Evolutionary conservation across 129 eudicot genomes (phyloP), one percentile per base, ranked within the genome.

Genomic region (Tanacetum coccineum): DNA sequence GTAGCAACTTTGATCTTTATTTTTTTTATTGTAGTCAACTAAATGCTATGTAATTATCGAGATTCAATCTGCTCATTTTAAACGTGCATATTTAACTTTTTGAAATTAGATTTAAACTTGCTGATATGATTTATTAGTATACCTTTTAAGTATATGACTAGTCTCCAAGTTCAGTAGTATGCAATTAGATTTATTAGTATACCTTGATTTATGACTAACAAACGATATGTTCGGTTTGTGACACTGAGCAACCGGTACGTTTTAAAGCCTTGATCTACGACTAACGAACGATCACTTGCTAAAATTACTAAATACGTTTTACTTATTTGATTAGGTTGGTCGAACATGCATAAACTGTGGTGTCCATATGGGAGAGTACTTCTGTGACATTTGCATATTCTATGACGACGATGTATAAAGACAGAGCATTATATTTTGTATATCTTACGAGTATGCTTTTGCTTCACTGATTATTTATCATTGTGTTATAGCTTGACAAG

Each of bases 341-440:
- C 95, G 73, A 57, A 78, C 81, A 20, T 94, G 99, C 80, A 84
- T 93, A 19, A 89, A 94, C 52, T 94, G 99, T 64, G 99, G 99
- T 12, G 99, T 94, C 36, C 82, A 81, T 45, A 94, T 94, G 99
- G 99, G 97, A 67, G 99, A 89, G 66, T 94, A 94, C 66, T 94
- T 94, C 57, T 94, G 99, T 42, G 85, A 76, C 0, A 60, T 79
- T 64, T 94, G 99, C 93, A 94, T 87, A 71, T 94, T 94, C 74
- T 94, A 86, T 47, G 99, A 94, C 18, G 97, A 94, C 66, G 99
- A 94, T 79, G 99, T 94, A 87, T 56, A 57, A 59, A 52, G 15
- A 12, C 36, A 28, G 13, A 49, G 20, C n/a, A n/a, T n/a, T n/a
- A 56, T 59, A 46, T 59, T 4, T 52, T 59, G 26, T 62, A 30